Base-by-base conservation (phyloP, 768 basidiomycete genomes). In the Tulasnella sp. region DNA sequence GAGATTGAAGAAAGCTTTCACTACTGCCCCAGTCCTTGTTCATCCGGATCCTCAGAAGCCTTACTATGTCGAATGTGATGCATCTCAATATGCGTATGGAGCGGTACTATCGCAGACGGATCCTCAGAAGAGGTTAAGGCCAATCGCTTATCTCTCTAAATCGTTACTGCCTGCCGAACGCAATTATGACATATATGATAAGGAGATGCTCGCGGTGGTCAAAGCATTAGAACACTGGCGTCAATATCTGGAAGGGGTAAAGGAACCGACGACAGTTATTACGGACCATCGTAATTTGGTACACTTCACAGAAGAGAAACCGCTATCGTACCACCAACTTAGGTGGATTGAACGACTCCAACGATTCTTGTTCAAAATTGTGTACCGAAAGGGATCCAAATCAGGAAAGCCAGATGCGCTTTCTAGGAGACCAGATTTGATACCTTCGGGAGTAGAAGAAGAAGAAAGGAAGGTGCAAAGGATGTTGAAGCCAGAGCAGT, bases 201-300 rank as follows among this genome's bases (percentile, higher is more conserved):
- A 63, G 50, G 64, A 65, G 39, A 32, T 64, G 8, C 54, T 63
- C 6, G 62, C 64, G 12, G 60, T 64, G 31, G 15, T 47, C 33
- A 22, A 39, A 19, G 37, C 49, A 13, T 53, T 53, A 42, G 31
- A 27, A 24, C 20, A 40, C 6, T 40, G 39, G 39, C 5, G n/a
- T 5, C 39, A 40, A 25, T 40, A 40, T 25, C 39, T 40, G 6
- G 39, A 40, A 40, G 39, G 39, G 5, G 39, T 25, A n/a, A n/a
- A n/a, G 27, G 39, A 5, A 10, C 5, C 6, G 39, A 40, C n/a
- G 19, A 40, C n/a, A 40, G 39, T 40, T 25, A 40, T n/a, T n/a
- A n/a, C n/a, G 27, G 39, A 40, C 39, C 39, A 40, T n/a, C 19
- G 19, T n/a, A 40, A 40, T 25, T 25, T 40, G 6, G 39, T 20